phyloP scores from a whole-genome alignment of 345 rosid genomes.

The Gossypium raimondii region DNA sequence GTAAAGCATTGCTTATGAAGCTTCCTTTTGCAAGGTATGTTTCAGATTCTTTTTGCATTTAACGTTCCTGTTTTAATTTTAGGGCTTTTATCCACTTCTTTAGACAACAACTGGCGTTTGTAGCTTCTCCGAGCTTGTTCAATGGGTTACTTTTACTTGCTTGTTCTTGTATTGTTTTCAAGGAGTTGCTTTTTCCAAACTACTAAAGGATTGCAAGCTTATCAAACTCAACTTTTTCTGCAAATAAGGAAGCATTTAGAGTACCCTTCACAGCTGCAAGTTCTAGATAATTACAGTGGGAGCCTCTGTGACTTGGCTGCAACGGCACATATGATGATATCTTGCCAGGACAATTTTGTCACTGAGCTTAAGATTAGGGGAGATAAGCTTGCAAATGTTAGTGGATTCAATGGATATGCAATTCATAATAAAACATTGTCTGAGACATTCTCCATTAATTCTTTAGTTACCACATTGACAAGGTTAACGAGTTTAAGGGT shows the following conservation, averaged over 20 bases:
- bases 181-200: constrained; percentile 35
- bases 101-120: constrained; percentile 13
- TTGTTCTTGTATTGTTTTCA: constrained; percentile 35
- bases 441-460: constrained; percentile 64
- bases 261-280: constrained; percentile 61
- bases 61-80: constrained; percentile 16
- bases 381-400: constrained; percentile 52
- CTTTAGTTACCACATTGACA: constrained; percentile 74
- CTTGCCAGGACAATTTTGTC: constrained; percentile 57
- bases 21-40: constrained; percentile 17
- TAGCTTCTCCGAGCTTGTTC: constrained; percentile 24
- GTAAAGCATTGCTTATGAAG: constrained; percentile 11
- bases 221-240: constrained; percentile 57
- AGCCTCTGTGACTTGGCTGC: constrained; percentile 64
- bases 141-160: constrained; percentile 37
- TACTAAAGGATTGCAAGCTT: constrained; percentile 51
- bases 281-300: constrained; percentile 57
- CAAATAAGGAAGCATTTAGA: constrained; percentile 85
- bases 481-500: constrained; percentile 75
- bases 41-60: constrained; percentile 17
- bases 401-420: constrained; percentile 51
- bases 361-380: constrained; percentile 85
- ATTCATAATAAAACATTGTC: constrained; percentile 70
- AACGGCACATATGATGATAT: constrained; percentile 50
- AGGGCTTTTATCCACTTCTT: constrained; percentile 19